These are phyloP conservation scores for Boletus pseudo-olivaceus DNA, from an alignment of 768 basidiomycete genomes.

Conservation along the genomic window DNA sequence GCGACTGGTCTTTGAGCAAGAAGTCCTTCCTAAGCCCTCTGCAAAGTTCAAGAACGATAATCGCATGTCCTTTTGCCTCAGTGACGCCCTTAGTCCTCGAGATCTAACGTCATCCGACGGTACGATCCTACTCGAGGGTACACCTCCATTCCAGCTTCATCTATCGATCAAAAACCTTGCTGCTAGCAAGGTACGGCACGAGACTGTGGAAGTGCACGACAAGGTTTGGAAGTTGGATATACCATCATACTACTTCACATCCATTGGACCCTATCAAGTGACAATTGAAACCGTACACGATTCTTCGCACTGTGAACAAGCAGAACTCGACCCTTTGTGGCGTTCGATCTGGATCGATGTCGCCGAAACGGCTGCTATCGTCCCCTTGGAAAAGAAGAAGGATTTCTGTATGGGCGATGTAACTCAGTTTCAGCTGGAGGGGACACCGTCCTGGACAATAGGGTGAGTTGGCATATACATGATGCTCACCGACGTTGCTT, in stretches of 20 bases:
- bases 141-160: slow-evolving; percentile 79
- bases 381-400: slow-evolving; percentile 71
- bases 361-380: slow-evolving; percentile 92
- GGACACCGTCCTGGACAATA: slow-evolving; percentile 89
- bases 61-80: slow-evolving; percentile 70
- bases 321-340: slow-evolving; percentile 55
- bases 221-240: slow-evolving; percentile 68
- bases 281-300: slow-evolving; percentile 77
- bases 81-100: slow-evolving; percentile 58
- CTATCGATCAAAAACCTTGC: slow-evolving; percentile 76
- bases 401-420: slow-evolving; percentile 91
- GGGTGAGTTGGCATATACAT: slow-evolving; percentile 45
- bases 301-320: slow-evolving; percentile 77
- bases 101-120: slow-evolving; percentile 50
- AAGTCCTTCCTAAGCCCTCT: slow-evolving; percentile 75
- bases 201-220: slow-evolving; percentile 49
- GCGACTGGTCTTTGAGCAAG: slow-evolving; percentile 78
- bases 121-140: slow-evolving; percentile 69
- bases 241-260: slow-evolving; percentile 68
- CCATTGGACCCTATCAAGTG: slow-evolving; percentile 79
- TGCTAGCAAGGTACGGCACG: slow-evolving; percentile 58
- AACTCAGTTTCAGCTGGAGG: slow-evolving; percentile 90
- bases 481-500: background rate
- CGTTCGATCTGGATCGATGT: slow-evolving; percentile 84
- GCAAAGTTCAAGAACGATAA: slow-evolving; percentile 70